A percentile compares a stretch with the other conserved stretches of the same genome.
Evolutionary conservation across 225 moss, liverwort and hornwort genomes (phyloP).

Genomic region (Physcomitrium patens): DNA sequence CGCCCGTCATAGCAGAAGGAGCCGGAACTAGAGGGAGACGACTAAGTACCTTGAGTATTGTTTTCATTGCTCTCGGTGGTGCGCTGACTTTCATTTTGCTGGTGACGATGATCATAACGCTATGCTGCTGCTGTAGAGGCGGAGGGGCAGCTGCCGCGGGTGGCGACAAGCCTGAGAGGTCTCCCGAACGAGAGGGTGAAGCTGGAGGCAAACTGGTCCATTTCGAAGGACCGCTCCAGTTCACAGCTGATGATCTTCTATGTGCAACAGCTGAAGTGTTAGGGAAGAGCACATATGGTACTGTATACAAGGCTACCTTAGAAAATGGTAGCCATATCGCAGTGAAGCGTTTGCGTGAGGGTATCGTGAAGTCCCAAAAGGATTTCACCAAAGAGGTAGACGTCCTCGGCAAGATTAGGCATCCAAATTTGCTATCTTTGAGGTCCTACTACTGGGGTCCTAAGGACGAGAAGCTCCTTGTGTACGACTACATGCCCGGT

Average conservation of each 20-base stretch:
- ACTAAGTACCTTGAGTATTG: conserved; percentile 44
- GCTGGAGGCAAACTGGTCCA: conserved; percentile 81
- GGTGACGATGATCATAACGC: conserved; percentile 52
- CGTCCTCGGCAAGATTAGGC: conserved; percentile 79
- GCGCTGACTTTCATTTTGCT: conserved; percentile 66
- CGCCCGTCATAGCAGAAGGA: conserved; percentile 8
- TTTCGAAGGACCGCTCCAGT: conserved; percentile 76
- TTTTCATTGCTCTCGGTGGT: conserved; percentile 56
- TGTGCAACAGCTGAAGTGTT: conserved; percentile 92
- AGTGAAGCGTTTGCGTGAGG: conserved; percentile 85
- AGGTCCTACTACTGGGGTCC: conserved; percentile 93
- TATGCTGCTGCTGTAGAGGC: conserved; percentile 52
- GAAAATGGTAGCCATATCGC: conserved; percentile 79
- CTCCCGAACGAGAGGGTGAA: conserved; percentile 64
- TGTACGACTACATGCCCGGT: conserved; percentile 88
- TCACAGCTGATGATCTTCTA: conserved; percentile 83
- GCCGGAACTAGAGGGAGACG: not conserved
- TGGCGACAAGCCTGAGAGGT: conserved; percentile 54
- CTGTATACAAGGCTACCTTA: conserved; percentile 89
- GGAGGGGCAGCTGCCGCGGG: conserved; percentile 52
- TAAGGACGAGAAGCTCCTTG: conserved; percentile 93
- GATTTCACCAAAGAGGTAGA: conserved; percentile 87
- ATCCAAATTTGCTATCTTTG: conserved; percentile 79
- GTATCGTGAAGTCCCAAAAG: conserved; percentile 72
- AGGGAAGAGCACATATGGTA: conserved; percentile 92